These are phyloP conservation scores for Metschnikowia reukaufii DNA, from an alignment of 805 yeast genomes.

Conservation along the genomic window DNA sequence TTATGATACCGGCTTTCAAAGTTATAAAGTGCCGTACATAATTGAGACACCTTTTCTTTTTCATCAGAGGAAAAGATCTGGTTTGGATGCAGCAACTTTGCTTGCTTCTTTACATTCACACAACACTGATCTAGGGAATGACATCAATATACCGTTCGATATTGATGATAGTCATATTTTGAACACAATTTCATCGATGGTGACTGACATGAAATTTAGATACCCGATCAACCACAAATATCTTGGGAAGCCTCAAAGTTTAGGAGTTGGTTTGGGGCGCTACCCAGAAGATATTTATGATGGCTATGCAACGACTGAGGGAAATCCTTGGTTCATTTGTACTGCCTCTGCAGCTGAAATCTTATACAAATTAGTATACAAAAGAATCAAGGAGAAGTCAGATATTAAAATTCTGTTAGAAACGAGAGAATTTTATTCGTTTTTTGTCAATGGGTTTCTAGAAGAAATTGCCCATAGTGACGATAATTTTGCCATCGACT, in stretches of 20 bases:
- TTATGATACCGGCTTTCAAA: conserved; percentile 41
- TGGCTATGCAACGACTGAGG: conserved; percentile 69
- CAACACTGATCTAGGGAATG: conserved; percentile 30
- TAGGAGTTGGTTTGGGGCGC: conserved; percentile 78
- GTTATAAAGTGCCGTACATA: conserved; percentile 47
- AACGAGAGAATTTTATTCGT: conserved; percentile 30
- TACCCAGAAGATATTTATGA: conserved; percentile 92
- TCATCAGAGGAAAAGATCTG: conserved; percentile 50
- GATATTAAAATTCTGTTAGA: conserved; percentile 45
- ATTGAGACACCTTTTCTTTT: conserved; percentile 64
- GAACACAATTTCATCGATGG: conserved; percentile 62
- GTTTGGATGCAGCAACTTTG: conserved; percentile 77
- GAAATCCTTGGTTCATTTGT: conserved; percentile 92
- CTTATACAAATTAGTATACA: conserved; percentile 53
- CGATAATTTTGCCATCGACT: conserved; percentile 26
- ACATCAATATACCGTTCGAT: conserved; percentile 57
- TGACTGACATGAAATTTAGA: conserved; percentile 65
- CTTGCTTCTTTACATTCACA: conserved; percentile 53
- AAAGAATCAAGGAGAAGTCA: conserved; percentile 35
- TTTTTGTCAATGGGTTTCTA: conserved; percentile 28
- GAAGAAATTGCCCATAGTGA: conserved; percentile 12
- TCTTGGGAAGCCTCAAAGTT: conserved; percentile 30
- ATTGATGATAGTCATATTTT: conserved; percentile 56
- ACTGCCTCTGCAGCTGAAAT: conserved; percentile 70
- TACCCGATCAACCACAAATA: conserved; percentile 72